Conservation (phyloP, 768 basidiomycete genomes). For the Hygrophoropsis aurantiaca region DNA sequence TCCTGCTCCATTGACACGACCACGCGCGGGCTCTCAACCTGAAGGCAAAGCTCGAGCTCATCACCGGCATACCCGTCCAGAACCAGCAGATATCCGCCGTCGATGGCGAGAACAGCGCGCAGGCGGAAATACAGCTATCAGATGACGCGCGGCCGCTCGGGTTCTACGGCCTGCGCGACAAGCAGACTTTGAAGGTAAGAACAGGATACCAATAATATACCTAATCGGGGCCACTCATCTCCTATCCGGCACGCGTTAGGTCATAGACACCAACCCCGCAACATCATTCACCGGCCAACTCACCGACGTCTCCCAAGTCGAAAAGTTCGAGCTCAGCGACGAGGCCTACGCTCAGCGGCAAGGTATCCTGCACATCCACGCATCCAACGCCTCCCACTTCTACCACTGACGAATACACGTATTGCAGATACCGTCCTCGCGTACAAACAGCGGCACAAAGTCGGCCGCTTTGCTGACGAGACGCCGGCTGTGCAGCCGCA, state of each 20-base stretch:
- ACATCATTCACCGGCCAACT: conserved; percentile 79
- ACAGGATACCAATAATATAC: neutral
- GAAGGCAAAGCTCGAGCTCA: conserved; percentile 79
- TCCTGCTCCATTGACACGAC: neutral
- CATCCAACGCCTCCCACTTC: too few species aligned
- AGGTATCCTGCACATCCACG: too few species aligned
- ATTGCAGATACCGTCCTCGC: conserved; percentile 79
- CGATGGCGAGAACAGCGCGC: conserved; percentile 52
- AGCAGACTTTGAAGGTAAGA: conserved; percentile 79
- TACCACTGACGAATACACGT: conserved; percentile 10
- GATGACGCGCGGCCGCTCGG: conserved; percentile 71
- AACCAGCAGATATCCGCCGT: conserved; percentile 71
- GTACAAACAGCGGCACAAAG: conserved; percentile 82
- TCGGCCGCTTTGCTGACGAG: conserved; percentile 79
- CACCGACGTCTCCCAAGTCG: conserved; percentile 80
- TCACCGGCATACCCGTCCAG: conserved; percentile 84
- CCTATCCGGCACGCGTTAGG: conserved; percentile 37
- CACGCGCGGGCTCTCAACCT: conserved; percentile 8
- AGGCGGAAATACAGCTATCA: conserved; percentile 52
- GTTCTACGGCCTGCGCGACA: conserved; percentile 72
- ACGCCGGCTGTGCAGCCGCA: conserved; percentile 21
- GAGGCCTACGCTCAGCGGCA: conserved; percentile 78
- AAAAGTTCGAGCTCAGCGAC: conserved; percentile 88
- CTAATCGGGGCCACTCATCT: neutral
- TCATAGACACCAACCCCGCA: conserved; percentile 76